Conservation (phyloP, 129 eudicot genomes). For the Arctium lappa region DNA sequence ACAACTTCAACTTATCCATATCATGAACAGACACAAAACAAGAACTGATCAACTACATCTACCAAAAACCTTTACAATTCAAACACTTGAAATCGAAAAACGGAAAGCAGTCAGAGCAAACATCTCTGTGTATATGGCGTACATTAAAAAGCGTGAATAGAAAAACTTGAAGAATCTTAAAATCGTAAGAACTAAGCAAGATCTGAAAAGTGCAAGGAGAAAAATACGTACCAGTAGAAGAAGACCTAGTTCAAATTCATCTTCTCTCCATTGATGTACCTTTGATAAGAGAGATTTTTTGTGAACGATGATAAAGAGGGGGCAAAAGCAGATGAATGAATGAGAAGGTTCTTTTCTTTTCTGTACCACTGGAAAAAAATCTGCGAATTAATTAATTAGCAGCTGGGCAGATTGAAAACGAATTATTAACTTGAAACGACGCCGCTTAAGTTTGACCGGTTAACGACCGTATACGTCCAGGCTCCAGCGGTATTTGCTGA, state of each 20-base stretch:
- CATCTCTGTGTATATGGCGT: background rate
- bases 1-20: conserved; percentile 9
- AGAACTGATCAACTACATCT: conserved; percentile 5
- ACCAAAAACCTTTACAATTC: background rate
- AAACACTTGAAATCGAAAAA: background rate
- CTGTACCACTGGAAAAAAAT: conserved; percentile 2
- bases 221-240: conserved; percentile 12
- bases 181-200: conserved; percentile 19
- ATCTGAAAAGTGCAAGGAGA: conserved; percentile 17
- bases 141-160: conserved; percentile 10
- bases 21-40: background rate
- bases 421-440: background rate
- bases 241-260: conserved; percentile 9
- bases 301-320: background rate
- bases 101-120: conserved; percentile 5
- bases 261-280: conserved; percentile 5
- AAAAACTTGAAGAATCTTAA: conserved; percentile 24
- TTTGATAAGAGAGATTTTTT: background rate
- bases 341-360: conserved; percentile 17
- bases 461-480: background rate
- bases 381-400: background rate
- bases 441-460: conserved; percentile 4
- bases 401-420: background rate
- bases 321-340: background rate
- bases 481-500: background rate